phyloP scores from a whole-genome alignment of 345 rosid species.

The Atalantia buxifolia region DNA sequence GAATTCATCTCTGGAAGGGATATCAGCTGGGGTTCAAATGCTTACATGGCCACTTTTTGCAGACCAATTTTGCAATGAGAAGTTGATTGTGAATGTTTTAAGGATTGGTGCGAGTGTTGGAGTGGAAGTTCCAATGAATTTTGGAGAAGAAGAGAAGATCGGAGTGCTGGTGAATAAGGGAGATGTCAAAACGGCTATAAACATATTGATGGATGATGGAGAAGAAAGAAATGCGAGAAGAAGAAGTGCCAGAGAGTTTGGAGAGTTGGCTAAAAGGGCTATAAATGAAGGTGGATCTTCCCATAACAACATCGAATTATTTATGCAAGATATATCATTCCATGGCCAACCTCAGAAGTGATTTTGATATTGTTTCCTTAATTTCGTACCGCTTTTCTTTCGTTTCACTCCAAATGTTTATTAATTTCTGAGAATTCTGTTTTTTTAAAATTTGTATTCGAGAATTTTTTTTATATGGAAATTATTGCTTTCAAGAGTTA shows the following conservation, averaged over 20 bases:
- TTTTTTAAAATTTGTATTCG: no score
- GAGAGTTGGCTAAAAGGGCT: background rate
- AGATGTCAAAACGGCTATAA: background rate
- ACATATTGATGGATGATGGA: background rate
- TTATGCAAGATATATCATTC: background rate
- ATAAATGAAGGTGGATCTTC: background rate
- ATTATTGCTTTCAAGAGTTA: no score
- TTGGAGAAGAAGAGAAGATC: background rate
- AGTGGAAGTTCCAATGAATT: background rate
- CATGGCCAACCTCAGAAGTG: background rate
- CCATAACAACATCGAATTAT: background rate
- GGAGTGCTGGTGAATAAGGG: background rate
- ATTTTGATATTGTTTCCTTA: no score
- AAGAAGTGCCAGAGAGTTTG: background rate
- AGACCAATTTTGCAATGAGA: slow-evolving; percentile 26
- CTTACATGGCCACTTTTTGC: slow-evolving; percentile 24
- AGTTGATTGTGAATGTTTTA: background rate
- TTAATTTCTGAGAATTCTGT: no score
- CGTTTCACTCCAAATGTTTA: no score
- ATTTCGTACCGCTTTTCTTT: no score
- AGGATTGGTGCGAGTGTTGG: background rate
- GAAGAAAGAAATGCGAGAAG: background rate
- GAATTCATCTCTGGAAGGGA: slow-evolving; percentile 10
- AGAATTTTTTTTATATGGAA: no score
- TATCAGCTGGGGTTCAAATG: slow-evolving; percentile 12